Evolutionary conservation across 2,329 filamentous ascomycete species (phyloP), one percentile per base, ranked within the genome.

Genomic region (Microascus cirrosus): DNA sequence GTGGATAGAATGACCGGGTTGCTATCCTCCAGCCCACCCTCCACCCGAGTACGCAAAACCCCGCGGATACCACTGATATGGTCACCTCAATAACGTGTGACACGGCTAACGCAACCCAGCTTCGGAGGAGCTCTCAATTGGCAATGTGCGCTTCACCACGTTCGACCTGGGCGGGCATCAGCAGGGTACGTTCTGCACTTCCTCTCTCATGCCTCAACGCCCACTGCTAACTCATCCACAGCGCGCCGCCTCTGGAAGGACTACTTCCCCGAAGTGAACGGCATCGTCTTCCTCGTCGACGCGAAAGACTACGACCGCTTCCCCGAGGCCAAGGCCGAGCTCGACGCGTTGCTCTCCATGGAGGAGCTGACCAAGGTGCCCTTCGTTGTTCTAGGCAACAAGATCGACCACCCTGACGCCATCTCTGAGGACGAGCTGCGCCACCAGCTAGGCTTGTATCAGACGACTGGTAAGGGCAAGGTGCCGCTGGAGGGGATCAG

Each of bases 331-430:
- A 97, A 97, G 80, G 93, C 89, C 67, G 94, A 99, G 79, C 88
- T 99, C 62, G 94, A 99, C 70, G 91, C 89, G 57, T 87, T 97
- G 56, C 82, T 99, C 65, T 85, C 89, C 62, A 96, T 99, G 93
- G 94, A 99, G 77, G 93, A 97, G 71, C 84, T 99, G 45, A 79
- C 84, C 71, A 96, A 95, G 80, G 94, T 96, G 10, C 94, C 94
- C 58, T 97, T 97, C 73, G 84, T 97, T 61, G 85, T 99, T 66
- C 84, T 99, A 62, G 94, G 94, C 66, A 99, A 99, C 85, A 99
- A 99, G 85, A 99, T 99, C 73, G 94, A 99, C 74, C 92, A 97
- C 78, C 92, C 92, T 57, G 89, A 95, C 65, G 94, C 94, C 62
- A 86, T 97, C 58, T 93, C 88, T 63, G 94, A 99, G 81, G 93